These are phyloP conservation scores for Takakia lepidozioides DNA, from an alignment of 225 moss, liverwort and hornwort species.

Conservation along the genomic window DNA sequence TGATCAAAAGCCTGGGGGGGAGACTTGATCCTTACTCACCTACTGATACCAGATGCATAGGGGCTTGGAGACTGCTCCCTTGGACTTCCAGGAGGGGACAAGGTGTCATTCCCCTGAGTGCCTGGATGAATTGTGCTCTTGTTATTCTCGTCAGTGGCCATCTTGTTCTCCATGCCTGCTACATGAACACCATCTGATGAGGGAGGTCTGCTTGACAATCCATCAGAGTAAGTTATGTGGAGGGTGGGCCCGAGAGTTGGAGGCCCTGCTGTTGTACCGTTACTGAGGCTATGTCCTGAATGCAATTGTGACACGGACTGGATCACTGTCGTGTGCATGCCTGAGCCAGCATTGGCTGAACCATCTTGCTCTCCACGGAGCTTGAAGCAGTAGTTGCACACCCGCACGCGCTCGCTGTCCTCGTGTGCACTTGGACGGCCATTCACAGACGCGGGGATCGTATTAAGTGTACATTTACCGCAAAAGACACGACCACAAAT, in stretches of 20 bases:
- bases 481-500: conserved; percentile 88
- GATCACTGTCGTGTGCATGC: conserved; percentile 27
- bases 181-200: conserved; percentile 14
- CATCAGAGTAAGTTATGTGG: conserved; percentile 20
- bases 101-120: conserved; percentile 24
- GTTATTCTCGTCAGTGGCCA: no score
- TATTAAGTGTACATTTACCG: conserved; percentile 83
- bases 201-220: conserved; percentile 15
- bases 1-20: no score
- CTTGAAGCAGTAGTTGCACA: conserved; percentile 91
- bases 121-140: no score
- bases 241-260: conserved; percentile 15
- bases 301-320: conserved; percentile 51
- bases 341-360: conserved; percentile 16
- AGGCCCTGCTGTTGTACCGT: conserved; percentile 17
- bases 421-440: conserved; percentile 56
- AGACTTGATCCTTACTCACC: no score
- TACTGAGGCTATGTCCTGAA: conserved; percentile 45
- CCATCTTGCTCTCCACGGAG: conserved; percentile 45
- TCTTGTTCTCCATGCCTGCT: conserved; percentile 21
- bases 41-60: no score
- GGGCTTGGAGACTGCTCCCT: conserved; percentile 49
- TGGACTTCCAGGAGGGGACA: conserved; percentile 33
- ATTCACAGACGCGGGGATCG: conserved; percentile 53
- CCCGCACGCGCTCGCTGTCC: conserved; percentile 88